phyloP scores from a whole-genome alignment of 1,139 yeast species.

The Pichia terricola region DNA sequence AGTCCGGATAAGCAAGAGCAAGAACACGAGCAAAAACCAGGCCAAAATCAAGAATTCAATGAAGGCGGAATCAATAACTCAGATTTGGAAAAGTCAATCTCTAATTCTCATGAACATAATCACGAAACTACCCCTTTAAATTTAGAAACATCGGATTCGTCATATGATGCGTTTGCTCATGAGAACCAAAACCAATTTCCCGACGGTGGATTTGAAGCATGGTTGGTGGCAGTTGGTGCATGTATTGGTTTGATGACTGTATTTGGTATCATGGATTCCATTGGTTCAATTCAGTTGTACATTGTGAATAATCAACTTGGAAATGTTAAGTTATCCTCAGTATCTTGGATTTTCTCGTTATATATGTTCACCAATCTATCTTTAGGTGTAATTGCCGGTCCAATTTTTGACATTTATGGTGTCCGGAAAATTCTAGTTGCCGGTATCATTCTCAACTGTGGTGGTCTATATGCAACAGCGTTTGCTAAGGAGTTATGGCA shows the following conservation, averaged over 20 bases:
- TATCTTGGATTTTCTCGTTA: slow-evolving; percentile 61
- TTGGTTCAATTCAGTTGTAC: slow-evolving; percentile 60
- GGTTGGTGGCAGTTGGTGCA: slow-evolving; percentile 49
- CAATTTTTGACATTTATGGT: slow-evolving; percentile 56
- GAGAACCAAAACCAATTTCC: slow-evolving; percentile 34
- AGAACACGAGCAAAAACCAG: too few relatives aligned
- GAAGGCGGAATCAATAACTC: too few relatives aligned
- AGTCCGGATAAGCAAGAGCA: too few relatives aligned
- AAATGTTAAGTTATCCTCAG: slow-evolving; percentile 35
- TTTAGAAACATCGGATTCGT: not conserved
- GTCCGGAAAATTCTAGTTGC: slow-evolving; percentile 36
- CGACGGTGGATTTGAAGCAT: slow-evolving; percentile 48
- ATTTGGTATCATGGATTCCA: slow-evolving; percentile 55
- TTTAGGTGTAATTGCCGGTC: slow-evolving; percentile 50
- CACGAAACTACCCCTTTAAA: not conserved
- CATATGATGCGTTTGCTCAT: slow-evolving; percentile 18
- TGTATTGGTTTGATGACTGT: slow-evolving; percentile 53
- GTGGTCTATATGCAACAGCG: slow-evolving; percentile 47
- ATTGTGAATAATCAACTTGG: slow-evolving; percentile 45
- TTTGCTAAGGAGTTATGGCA: slow-evolving; percentile 43
- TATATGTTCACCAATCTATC: slow-evolving; percentile 45
- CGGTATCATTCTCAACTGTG: slow-evolving; percentile 39
- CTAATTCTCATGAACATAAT: too few relatives aligned
- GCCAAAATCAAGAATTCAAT: too few relatives aligned
- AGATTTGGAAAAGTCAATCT: too few relatives aligned